Conservation (phyloP, 495 filamentous ascomycete species). For the Amniculicola lignicola region DNA sequence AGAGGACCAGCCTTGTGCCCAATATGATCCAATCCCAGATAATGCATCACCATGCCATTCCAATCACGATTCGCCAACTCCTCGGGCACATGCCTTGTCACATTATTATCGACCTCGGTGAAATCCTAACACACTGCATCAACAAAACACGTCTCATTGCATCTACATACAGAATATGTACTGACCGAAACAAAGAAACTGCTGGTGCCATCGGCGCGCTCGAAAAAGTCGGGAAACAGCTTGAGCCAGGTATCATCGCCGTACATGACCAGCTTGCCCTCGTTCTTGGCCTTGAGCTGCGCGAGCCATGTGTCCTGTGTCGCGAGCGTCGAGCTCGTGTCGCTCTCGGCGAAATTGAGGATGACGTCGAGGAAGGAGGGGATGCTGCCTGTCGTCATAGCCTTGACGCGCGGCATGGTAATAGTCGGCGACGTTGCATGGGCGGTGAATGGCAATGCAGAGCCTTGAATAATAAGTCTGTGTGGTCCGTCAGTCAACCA, state of each 20-base stretch:
- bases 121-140: constrained; percentile 70
- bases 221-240: constrained; percentile 85
- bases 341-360: constrained; percentile 91
- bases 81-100: constrained; percentile 79
- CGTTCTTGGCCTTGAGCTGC: constrained; percentile 70
- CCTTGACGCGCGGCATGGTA: constrained; percentile 97
- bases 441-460: constrained; percentile 88
- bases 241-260: constrained; percentile 99
- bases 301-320: constrained; percentile 93
- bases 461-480: constrained; percentile 77
- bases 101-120: constrained; percentile 95
- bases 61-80: constrained; percentile 79
- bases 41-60: constrained; percentile 92
- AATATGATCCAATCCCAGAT: constrained; percentile 94
- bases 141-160: too few relatives aligned
- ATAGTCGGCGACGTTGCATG: constrained; percentile 96
- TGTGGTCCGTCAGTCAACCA: too few relatives aligned
- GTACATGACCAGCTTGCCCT: constrained; percentile 82
- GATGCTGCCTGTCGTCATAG: constrained; percentile 93
- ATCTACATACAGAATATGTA: too few relatives aligned
- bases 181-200: constrained; percentile 98
- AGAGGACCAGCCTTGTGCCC: constrained; percentile 92
- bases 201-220: constrained; percentile 82
- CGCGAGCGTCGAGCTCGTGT: constrained; percentile 79
- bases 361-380: constrained; percentile 97